Conservation (phyloP, 306 rosid genomes). For the Potentilla sterilis region DNA sequence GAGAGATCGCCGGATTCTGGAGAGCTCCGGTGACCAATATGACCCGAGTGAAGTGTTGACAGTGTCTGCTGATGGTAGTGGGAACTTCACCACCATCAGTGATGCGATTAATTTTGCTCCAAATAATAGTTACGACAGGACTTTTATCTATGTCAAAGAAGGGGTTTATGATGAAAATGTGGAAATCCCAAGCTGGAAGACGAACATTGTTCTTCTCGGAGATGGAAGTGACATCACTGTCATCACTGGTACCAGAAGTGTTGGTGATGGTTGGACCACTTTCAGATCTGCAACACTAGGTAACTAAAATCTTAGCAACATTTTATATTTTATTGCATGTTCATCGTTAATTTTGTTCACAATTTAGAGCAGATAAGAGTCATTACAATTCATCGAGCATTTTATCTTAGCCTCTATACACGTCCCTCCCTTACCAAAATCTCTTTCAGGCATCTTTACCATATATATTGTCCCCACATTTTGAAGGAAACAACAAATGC, state of each 20-base stretch:
- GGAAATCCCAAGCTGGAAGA: slow-evolving; percentile 61
- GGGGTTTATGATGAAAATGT: slow-evolving; percentile 73
- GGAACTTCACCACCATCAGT: slow-evolving; percentile 61
- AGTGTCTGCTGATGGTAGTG: slow-evolving; percentile 68
- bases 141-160: slow-evolving; percentile 49
- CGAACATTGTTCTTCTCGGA: slow-evolving; percentile 67
- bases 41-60: slow-evolving; percentile 41
- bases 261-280: slow-evolving; percentile 61
- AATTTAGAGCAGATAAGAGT: not conserved
- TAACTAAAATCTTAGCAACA: slow-evolving; percentile 2
- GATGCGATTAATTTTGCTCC: slow-evolving; percentile 70
- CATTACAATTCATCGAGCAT: not conserved
- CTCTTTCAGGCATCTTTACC: not conserved
- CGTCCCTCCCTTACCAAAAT: not conserved
- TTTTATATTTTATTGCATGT: not conserved
- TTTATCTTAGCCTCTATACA: not conserved
- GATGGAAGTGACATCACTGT: slow-evolving; percentile 68
- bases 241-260: slow-evolving; percentile 58
- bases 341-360: not conserved
- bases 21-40: slow-evolving; percentile 38
- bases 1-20: slow-evolving; percentile 28
- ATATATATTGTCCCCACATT: not conserved
- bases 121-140: slow-evolving; percentile 58
- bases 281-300: slow-evolving; percentile 84
- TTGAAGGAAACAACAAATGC: not conserved